Evolutionary conservation across 2,329 filamentous ascomycete species (phyloP).

Genomic region (Kalmusia sp.): DNA sequence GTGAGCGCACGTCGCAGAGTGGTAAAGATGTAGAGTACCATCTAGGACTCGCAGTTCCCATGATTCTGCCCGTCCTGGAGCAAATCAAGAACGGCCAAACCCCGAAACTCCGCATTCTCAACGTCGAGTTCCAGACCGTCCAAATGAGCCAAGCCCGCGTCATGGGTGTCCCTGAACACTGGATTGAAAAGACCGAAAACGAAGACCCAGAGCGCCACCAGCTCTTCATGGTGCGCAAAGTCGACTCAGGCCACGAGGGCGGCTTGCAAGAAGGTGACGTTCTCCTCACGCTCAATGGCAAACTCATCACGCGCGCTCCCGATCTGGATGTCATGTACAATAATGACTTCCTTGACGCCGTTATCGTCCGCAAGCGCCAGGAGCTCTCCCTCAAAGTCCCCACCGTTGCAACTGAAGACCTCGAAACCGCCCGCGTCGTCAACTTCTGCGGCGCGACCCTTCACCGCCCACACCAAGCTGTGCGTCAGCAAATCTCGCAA

Average conservation of each 20-base stretch:
- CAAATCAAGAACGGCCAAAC: conserved; percentile 81
- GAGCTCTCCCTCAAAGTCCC: conserved; percentile 79
- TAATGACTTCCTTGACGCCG: conserved; percentile 79
- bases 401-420: conserved; percentile 85
- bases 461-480: conserved; percentile 93
- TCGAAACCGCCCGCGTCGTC: conserved; percentile 91
- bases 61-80: conserved; percentile 84
- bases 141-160: conserved; percentile 97
- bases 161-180: conserved; percentile 95
- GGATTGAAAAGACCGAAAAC: conserved; percentile 88
- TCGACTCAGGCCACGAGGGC: conserved; percentile 68
- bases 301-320: conserved; percentile 89
- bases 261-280: conserved; percentile 89
- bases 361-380: conserved; percentile 84
- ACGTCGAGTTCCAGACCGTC: conserved; percentile 92
- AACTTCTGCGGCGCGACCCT: conserved; percentile 95
- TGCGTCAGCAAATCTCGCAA: conserved; percentile 96
- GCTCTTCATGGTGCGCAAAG: conserved; percentile 97
- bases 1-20: conserved; percentile 79
- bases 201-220: conserved; percentile 94
- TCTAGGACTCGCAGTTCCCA: conserved; percentile 87
- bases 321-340: conserved; percentile 98
- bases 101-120: conserved; percentile 86
- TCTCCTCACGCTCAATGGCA: conserved; percentile 86
- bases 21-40: conserved; percentile 96